Percentiles rank a stretch among this genome's conserved stretches.
Evolutionary conservation across 371 early-diverging fungal genomes (phyloP).

Genomic region (Basidiobolus heterosporus): DNA sequence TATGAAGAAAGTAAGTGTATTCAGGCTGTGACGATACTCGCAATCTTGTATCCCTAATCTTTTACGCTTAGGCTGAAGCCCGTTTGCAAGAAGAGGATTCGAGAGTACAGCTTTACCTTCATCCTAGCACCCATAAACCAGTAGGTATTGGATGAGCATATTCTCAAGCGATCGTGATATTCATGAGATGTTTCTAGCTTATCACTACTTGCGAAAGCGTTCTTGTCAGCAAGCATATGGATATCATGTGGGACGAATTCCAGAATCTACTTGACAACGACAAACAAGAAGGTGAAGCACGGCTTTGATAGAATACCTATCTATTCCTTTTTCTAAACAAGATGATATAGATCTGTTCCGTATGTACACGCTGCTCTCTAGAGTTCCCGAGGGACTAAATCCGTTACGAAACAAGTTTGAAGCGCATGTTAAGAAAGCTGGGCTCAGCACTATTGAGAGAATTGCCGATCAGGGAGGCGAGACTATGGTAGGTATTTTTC

Average conservation of each 20-base stretch:
- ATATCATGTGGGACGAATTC: constrained; percentile 74
- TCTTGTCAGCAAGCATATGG: constrained; percentile 65
- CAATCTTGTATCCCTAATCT: background rate
- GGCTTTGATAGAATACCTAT: too few species aligned
- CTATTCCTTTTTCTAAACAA: too few species aligned
- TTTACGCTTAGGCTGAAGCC: constrained; percentile 40
- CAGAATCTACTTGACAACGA: constrained; percentile 67
- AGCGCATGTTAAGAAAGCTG: constrained; percentile 65
- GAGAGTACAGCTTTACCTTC: constrained; percentile 73
- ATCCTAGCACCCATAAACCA: constrained; percentile 58
- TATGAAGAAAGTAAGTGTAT: constrained; percentile 64
- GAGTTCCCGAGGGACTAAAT: constrained; percentile 67
- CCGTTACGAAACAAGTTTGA: constrained; percentile 66
- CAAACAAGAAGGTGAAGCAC: constrained; percentile 44
- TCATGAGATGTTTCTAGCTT: constrained; percentile 15
- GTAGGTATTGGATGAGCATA: constrained; percentile 9
- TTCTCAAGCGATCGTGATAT: background rate
- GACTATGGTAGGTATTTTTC: constrained; percentile 15
- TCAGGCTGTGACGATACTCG: background rate
- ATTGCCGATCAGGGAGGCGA: constrained; percentile 48
- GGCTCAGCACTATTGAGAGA: constrained; percentile 63
- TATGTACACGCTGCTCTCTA: constrained; percentile 63
- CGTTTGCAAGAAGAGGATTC: constrained; percentile 77
- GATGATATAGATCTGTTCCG: constrained; percentile 49
- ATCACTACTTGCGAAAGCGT: constrained; percentile 65